A percentile compares a stretch with the other conserved stretches of the same genome.
Evolutionary conservation across 768 basidiomycete species (phyloP).

Genomic region (Collybiopsis luxurians): DNA sequence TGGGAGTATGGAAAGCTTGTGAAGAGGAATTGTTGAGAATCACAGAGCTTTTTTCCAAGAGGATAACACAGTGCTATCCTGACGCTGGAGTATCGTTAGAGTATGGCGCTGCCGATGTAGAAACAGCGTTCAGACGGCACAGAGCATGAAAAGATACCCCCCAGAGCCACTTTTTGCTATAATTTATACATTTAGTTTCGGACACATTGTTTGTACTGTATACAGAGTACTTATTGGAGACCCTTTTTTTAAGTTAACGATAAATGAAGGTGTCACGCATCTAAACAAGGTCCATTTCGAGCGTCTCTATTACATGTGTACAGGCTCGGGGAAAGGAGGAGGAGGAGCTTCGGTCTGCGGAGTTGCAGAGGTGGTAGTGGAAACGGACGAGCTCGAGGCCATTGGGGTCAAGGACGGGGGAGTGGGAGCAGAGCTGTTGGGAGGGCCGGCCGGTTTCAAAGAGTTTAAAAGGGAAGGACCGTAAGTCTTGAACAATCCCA

Average conservation of each 20-base stretch:
- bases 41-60: constrained; percentile 63
- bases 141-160: constrained; percentile 17
- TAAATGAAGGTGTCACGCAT: neutral
- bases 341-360: constrained; percentile 6
- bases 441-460: constrained; percentile 17
- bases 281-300: neutral
- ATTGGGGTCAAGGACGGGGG: constrained; percentile 10
- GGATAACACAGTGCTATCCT: constrained; percentile 77
- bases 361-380: constrained; percentile 11
- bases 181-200: neutral
- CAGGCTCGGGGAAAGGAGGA: constrained; percentile 41
- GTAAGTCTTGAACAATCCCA: constrained; percentile 39
- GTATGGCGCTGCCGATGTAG: constrained; percentile 71
- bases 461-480: constrained; percentile 36
- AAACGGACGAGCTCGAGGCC: constrained; percentile 18
- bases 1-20: constrained; percentile 88
- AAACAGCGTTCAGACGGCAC: constrained; percentile 74
- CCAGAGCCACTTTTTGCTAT: neutral
- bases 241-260: too few relatives aligned
- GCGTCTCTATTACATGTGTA: constrained; percentile 14
- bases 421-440: constrained; percentile 9
- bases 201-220: neutral
- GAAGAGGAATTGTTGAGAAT: constrained; percentile 79
- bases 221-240: neutral
- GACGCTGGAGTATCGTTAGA: constrained; percentile 74